Conservation (phyloP, 2,329 filamentous ascomycete genomes). For the Aspergillus versicolor region DNA sequence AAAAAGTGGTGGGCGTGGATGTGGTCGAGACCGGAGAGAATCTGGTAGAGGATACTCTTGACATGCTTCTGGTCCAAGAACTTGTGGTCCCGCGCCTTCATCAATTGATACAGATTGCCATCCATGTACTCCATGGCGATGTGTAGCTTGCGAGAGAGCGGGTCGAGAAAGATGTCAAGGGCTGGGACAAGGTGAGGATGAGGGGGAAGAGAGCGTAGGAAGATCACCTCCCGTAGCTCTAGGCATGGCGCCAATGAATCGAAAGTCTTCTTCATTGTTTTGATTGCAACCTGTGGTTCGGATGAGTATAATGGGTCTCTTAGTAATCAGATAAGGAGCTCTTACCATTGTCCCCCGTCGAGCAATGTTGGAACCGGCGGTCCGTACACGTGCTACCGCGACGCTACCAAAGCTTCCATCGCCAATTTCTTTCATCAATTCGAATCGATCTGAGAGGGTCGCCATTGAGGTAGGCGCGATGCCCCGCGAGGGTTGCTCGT, state of each 20-base stretch:
- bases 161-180: constrained; percentile 96
- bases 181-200: constrained; percentile 95
- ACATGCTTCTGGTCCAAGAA: constrained; percentile 84
- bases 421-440: constrained; percentile 95
- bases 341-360: constrained; percentile 89
- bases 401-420: constrained; percentile 99
- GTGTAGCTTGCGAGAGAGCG: constrained; percentile 91
- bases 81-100: constrained; percentile 98
- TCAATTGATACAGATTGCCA: constrained; percentile 95
- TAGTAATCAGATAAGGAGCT: constrained; percentile 5
- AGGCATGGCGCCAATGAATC: constrained; percentile 87
- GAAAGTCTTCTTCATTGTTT: constrained; percentile 99
- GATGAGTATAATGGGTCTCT: neutral
- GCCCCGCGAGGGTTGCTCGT: constrained; percentile 69
- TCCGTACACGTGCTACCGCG: constrained; percentile 84
- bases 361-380: constrained; percentile 83
- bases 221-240: constrained; percentile 95
- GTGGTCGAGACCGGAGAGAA: constrained; percentile 92
- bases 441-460: constrained; percentile 85
- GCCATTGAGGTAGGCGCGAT: constrained; percentile 46
- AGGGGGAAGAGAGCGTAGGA: constrained; percentile 80
- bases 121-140: constrained; percentile 99
- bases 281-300: constrained; percentile 79
- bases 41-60: constrained; percentile 97
- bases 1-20: constrained; percentile 98